Conservation (phyloP, 1,284 basidiomycete genomes). For the Schizopora paradoxa region DNA sequence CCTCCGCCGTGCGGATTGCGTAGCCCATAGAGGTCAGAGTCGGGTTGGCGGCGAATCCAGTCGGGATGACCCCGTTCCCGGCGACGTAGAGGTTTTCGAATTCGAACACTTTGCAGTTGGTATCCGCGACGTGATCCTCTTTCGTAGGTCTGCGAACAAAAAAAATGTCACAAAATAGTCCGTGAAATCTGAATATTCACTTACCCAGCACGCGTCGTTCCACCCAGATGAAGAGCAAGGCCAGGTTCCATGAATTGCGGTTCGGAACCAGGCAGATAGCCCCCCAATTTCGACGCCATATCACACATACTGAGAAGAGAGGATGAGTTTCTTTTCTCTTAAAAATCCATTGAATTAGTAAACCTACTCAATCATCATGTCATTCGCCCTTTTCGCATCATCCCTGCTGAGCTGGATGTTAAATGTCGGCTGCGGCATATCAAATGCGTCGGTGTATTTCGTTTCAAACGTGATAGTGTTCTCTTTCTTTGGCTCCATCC, state of each 20-base stretch:
- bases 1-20: slow-evolving; percentile 2
- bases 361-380: slow-evolving; percentile 27
- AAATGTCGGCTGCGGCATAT: slow-evolving; percentile 35
- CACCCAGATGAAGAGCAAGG: background rate
- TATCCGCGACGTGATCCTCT: slow-evolving; percentile 20
- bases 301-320: background rate
- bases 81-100: slow-evolving; percentile 27
- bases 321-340: background rate
- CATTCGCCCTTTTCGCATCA: slow-evolving; percentile 14
- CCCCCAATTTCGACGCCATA: background rate
- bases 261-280: background rate
- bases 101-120: slow-evolving; percentile 22
- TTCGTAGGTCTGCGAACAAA: slow-evolving; percentile 13
- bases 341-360: background rate
- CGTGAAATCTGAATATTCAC: background rate
- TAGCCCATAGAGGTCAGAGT: slow-evolving; percentile 24
- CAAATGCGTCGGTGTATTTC: slow-evolving; percentile 26
- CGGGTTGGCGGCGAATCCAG: slow-evolving; percentile 23
- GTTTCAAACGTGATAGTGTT: slow-evolving; percentile 26
- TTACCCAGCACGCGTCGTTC: background rate
- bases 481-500: slow-evolving; percentile 13
- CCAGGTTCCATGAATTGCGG: background rate
- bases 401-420: slow-evolving; percentile 19
- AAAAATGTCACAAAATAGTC: background rate
- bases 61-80: slow-evolving; percentile 21